Base-by-base conservation (phyloP, 2,329 filamentous ascomycete species). In the Hymenotorrendiella dingleyae region DNA sequence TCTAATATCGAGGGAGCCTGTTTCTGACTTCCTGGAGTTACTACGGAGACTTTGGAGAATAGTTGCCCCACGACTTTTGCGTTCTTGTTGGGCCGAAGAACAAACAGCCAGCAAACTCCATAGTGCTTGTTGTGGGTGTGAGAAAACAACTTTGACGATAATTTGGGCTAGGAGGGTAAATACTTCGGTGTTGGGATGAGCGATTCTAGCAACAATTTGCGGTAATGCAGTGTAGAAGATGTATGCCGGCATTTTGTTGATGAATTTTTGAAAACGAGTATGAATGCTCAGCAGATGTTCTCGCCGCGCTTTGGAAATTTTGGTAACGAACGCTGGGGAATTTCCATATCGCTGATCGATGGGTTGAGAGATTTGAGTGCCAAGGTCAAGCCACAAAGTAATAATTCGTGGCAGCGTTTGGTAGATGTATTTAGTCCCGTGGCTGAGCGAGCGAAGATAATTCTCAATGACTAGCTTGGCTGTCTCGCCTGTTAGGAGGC, bases 131-230 rank as follows among this genome's bases (percentile, higher is more conserved):
- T 86, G 87, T 0, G 93, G 91, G 62, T 96, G 86, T n/a, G 80
- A 73, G 30, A 80, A 74, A 7, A 94, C 82, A n/a, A 96, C 87
- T 60, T 86, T 91, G 47, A 84, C 69, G 42, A 98, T 89, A 52
- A 97, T 91, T 24, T 75, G 74, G 40, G 82, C 78, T 6, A 99
- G 68, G 8, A 86, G 70, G 45, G 82, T 78, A 64, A 87, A 94
- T 2, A 95, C 88, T 1, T 80, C 77, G 4, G 64, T 64, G 61
- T 95, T 86, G 1, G 84, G 80, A 65, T 98, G 93, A 34, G 86
- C 86, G 56, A 99, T 96, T 23, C 93, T 82, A n/a, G 91, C 93
- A 43, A 98, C 86, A 48, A 98, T 84, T 64, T 98, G 93, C 4
- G 93, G 86, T 30, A 99, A 71, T 5, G 91, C 73, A 2, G 83